Conservation (phyloP, 768 basidiomycete species). For the Collybia mongolica region DNA sequence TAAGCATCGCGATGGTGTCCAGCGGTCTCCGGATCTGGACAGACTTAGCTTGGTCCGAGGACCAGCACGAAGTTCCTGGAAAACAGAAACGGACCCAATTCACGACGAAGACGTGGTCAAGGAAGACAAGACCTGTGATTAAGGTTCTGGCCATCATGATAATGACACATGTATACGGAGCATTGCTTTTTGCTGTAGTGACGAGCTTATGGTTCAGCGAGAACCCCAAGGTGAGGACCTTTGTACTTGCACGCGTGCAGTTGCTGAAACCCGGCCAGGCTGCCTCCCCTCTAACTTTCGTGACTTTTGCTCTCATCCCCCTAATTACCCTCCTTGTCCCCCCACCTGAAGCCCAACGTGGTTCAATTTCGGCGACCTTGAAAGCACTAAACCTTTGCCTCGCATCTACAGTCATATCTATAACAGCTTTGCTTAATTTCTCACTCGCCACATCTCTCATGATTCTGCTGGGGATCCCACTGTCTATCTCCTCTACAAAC, state of each 20-base stretch:
- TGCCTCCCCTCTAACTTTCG: slow-evolving; percentile 24
- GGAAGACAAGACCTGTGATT: slow-evolving; percentile 54
- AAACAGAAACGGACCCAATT: slow-evolving; percentile 6
- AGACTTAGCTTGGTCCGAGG: slow-evolving; percentile 52
- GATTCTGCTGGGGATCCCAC: slow-evolving; percentile 61
- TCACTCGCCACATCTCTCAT: slow-evolving; percentile 79
- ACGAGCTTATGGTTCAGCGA: slow-evolving; percentile 43
- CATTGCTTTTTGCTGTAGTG: slow-evolving; percentile 45
- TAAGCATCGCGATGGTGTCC: slow-evolving; percentile 85
- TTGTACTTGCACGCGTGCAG: background rate
- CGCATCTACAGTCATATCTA: slow-evolving; percentile 82
- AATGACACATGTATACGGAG: slow-evolving; percentile 55
- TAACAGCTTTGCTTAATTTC: slow-evolving; percentile 89
- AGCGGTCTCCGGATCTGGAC: slow-evolving; percentile 77
- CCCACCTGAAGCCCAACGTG: slow-evolving; percentile 21
- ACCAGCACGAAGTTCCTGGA: background rate
- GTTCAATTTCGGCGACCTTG: slow-evolving; percentile 49
- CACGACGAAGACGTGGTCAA: slow-evolving; percentile 31
- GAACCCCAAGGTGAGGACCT: slow-evolving; percentile 35
- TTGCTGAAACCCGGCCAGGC: slow-evolving; percentile 13
- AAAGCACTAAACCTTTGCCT: slow-evolving; percentile 79
- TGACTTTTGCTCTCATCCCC: slow-evolving; percentile 28
- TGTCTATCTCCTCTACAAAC: slow-evolving; percentile 44
- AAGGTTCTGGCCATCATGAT: slow-evolving; percentile 51
- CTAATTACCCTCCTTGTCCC: slow-evolving; percentile 26